These are phyloP conservation scores for Hypericum perforatum DNA, from an alignment of 345 rosid species.

Conservation along the genomic window DNA sequence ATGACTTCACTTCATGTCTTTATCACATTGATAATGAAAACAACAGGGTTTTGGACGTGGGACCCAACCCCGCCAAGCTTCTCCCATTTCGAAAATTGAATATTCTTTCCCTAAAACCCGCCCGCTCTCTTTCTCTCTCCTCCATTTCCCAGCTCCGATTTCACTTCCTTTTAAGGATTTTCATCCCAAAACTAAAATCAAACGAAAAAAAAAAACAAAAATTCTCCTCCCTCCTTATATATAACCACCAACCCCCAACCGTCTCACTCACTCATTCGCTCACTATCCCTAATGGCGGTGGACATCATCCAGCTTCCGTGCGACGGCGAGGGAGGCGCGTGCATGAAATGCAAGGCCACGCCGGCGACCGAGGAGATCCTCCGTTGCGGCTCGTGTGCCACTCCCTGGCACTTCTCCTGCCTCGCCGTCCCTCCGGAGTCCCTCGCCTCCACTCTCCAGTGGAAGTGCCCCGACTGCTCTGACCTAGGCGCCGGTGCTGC, in stretches of 20 bases:
- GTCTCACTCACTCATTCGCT: too few relatives aligned
- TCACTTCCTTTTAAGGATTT: neutral
- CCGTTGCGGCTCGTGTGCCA: conserved; percentile 40
- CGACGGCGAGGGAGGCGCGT: conserved; percentile 47
- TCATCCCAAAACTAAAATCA: too few relatives aligned
- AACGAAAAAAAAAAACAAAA: too few relatives aligned
- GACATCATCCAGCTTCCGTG: conserved; percentile 46
- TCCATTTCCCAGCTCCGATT: neutral
- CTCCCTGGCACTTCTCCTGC: conserved; percentile 73
- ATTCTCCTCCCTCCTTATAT: too few relatives aligned
- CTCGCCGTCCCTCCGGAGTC: conserved; percentile 33
- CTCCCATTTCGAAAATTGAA: too few relatives aligned
- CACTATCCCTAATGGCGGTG: conserved; percentile 36
- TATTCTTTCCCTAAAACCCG: neutral
- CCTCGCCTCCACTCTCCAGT: conserved; percentile 32
- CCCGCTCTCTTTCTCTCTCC: conserved; percentile 2
- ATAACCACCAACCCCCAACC: too few relatives aligned
- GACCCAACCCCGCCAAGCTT: too few relatives aligned
- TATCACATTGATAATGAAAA: too few relatives aligned
- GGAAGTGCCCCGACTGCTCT: conserved; percentile 72
- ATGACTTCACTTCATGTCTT: too few relatives aligned
- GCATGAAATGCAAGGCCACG: conserved; percentile 51
- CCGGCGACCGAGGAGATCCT: conserved; percentile 41
- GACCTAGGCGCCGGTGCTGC: conserved; percentile 1
- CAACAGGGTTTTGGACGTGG: too few relatives aligned